Evolutionary conservation across 495 filamentous ascomycete genomes (phyloP).

Genomic region (Xylaria cubensis): DNA sequence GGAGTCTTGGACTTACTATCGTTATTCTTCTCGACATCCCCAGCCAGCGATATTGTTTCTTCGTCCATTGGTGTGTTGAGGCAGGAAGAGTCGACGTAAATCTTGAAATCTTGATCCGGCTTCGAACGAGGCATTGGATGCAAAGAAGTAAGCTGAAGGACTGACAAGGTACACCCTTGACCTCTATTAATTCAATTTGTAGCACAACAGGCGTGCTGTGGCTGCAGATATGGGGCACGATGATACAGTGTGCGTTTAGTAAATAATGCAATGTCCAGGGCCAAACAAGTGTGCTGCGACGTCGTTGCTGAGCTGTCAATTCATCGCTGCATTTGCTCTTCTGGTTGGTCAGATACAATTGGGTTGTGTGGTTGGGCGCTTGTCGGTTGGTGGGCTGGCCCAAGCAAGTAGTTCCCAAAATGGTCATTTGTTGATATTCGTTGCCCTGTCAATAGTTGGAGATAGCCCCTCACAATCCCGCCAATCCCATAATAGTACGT

Average conservation of each 20-base stretch:
- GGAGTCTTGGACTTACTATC: neutral
- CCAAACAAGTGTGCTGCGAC: conserved; percentile 1
- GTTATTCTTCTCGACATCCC: conserved; percentile 20
- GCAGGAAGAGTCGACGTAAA: conserved; percentile 52
- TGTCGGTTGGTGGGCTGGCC: conserved; percentile 8
- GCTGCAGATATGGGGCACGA: neutral
- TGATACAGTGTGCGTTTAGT: neutral
- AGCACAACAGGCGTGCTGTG: conserved; percentile 14
- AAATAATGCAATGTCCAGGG: neutral
- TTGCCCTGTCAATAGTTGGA: conserved; percentile 22
- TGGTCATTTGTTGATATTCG: conserved; percentile 18
- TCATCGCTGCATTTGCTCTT: conserved; percentile 5
- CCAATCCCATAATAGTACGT: conserved; percentile 22
- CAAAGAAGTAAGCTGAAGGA: neutral
- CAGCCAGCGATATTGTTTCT: conserved; percentile 28
- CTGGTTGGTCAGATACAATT: conserved; percentile 9
- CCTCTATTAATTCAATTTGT: conserved; percentile 12
- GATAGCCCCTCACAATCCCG: neutral
- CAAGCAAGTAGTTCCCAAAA: neutral
- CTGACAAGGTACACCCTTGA: conserved; percentile 14
- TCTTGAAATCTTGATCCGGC: conserved; percentile 47
- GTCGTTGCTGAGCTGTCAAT: conserved; percentile 25
- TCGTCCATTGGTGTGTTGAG: conserved; percentile 45
- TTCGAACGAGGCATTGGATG: conserved; percentile 36
- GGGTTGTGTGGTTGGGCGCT: conserved; percentile 14